phyloP scores from a whole-genome alignment of 371 early-diverging fungal genomes.

The Lichtheimia ornata region DNA sequence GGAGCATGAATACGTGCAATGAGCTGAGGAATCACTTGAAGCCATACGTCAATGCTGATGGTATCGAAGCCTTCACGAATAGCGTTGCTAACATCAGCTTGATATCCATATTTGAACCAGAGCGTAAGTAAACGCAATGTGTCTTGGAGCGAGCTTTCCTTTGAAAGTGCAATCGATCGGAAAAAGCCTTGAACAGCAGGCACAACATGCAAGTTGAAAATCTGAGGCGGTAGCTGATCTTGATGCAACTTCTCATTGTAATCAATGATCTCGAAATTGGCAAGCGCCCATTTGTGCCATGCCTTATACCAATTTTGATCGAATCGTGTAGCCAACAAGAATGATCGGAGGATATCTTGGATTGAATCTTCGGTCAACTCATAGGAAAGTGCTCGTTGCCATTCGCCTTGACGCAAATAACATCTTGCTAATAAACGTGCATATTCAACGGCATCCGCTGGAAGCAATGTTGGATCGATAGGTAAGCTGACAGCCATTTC shows the following conservation, averaged over 20 bases:
- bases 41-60: conserved; percentile 96
- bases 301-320: conserved; percentile 97
- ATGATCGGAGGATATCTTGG: conserved; percentile 81
- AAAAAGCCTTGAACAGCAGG: conserved; percentile 87
- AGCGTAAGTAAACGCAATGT: conserved; percentile 92
- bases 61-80: conserved; percentile 87
- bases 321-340: conserved; percentile 86
- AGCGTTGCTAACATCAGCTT: conserved; percentile 84
- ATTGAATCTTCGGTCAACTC: conserved; percentile 75
- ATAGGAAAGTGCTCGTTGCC: conserved; percentile 84
- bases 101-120: conserved; percentile 96
- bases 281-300: conserved; percentile 98
- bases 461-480: conserved; percentile 52
- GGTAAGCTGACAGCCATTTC: conserved; percentile 58
- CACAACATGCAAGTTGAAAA: conserved; percentile 65
- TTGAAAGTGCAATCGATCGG: conserved; percentile 91
- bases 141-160: conserved; percentile 93
- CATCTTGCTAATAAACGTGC: conserved; percentile 82
- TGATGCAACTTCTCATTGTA: conserved; percentile 68
- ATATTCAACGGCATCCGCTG: conserved; percentile 55
- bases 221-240: conserved; percentile 53
- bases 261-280: conserved; percentile 90
- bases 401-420: conserved; percentile 92
- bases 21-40: conserved; percentile 97
- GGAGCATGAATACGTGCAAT: conserved; percentile 96